Evolutionary conservation across 148 eudicot genomes (phyloP).

Genomic region (Rhododendron ferrugineum): DNA sequence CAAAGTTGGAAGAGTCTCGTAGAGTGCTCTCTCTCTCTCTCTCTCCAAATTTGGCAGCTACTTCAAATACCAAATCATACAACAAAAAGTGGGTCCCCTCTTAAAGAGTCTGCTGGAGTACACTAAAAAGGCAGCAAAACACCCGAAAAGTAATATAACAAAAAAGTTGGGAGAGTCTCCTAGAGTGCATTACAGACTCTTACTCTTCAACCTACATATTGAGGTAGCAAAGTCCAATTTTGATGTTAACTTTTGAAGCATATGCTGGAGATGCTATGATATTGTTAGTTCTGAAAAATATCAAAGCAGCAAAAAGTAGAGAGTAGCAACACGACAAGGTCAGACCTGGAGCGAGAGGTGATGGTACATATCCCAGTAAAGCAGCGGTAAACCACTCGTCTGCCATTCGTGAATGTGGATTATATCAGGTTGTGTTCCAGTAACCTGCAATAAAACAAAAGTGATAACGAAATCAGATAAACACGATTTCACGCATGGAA

Average conservation of each 20-base stretch:
- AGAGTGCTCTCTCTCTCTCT: not conserved
- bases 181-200: not conserved
- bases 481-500: not conserved
- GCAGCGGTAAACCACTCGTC: conserved; percentile 63
- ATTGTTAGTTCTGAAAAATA: not conserved
- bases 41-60: not conserved
- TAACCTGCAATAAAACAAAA: conserved; percentile 41
- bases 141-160: not conserved
- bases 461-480: not conserved
- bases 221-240: not conserved
- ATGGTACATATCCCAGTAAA: conserved; percentile 89
- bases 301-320: not conserved
- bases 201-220: not conserved
- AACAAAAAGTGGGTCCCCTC: not conserved
- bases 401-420: conserved; percentile 96
- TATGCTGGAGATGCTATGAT: not conserved
- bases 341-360: conserved; percentile 70
- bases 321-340: not conserved
- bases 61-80: not conserved
- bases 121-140: not conserved
- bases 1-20: not conserved
- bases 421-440: conserved; percentile 70
- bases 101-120: not conserved
- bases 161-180: not conserved
- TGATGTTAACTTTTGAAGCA: not conserved